Conservation (phyloP, 2,329 filamentous ascomycete genomes). For the Lasiodiplodia sp. region DNA sequence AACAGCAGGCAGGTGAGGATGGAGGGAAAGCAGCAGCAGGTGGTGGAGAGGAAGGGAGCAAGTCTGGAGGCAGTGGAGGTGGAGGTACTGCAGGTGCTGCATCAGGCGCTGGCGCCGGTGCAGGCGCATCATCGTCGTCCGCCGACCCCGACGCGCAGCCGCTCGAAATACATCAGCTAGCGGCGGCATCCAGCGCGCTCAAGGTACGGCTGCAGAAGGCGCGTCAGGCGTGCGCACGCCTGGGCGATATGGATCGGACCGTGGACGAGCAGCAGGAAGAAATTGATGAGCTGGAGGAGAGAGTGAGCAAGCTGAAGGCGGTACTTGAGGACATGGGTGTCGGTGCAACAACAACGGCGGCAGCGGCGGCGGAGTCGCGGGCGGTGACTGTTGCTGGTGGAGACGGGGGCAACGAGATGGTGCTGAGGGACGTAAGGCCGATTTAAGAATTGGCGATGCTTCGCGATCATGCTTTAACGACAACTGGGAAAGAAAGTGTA, state of each 20-base stretch:
- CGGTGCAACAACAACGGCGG: neutral
- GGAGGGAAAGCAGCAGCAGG: slow-evolving; percentile 44
- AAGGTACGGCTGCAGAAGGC: slow-evolving; percentile 86
- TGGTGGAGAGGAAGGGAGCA: slow-evolving; percentile 50
- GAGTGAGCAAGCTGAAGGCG: slow-evolving; percentile 66
- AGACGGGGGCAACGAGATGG: neutral
- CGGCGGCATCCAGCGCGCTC: slow-evolving; percentile 77
- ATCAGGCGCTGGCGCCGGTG: slow-evolving; percentile 12
- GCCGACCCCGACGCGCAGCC: slow-evolving; percentile 39
- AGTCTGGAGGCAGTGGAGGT: slow-evolving; percentile 37
- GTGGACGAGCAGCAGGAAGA: slow-evolving; percentile 75
- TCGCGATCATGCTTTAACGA: neutral
- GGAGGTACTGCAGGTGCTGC: slow-evolving; percentile 27
- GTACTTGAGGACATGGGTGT: slow-evolving; percentile 42
- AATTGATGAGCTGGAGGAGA: slow-evolving; percentile 69
- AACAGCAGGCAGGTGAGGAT: slow-evolving; percentile 36
- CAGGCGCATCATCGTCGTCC: slow-evolving; percentile 40
- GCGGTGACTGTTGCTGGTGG: neutral
- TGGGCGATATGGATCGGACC: slow-evolving; percentile 74
- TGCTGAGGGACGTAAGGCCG: neutral
- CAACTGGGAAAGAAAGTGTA: neutral
- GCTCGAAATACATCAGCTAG: slow-evolving; percentile 76
- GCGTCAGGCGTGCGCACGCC: slow-evolving; percentile 66
- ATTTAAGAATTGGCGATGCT: neutral
- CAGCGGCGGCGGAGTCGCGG: neutral